phyloP scores from a whole-genome alignment of 1,284 basidiomycete species.

The Sanghuangporus weigelae region DNA sequence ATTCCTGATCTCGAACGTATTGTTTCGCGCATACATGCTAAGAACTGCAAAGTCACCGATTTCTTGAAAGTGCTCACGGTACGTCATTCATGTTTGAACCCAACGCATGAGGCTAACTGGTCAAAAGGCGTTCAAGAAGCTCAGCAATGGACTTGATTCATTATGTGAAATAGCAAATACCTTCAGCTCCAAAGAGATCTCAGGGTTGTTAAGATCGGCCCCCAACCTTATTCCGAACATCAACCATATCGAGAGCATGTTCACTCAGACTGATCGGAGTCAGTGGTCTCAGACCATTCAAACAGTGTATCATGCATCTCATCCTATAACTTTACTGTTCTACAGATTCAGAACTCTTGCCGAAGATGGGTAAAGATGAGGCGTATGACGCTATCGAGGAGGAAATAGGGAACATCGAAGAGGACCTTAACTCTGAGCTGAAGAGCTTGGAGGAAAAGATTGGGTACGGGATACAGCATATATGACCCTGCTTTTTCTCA shows the following conservation, averaged over 20 bases:
- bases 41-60: slow-evolving; percentile 80
- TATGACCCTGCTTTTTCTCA: slow-evolving; percentile 10
- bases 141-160: slow-evolving; percentile 62
- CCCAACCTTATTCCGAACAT: slow-evolving; percentile 74
- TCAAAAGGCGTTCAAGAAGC: slow-evolving; percentile 67
- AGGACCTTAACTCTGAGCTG: slow-evolving; percentile 62
- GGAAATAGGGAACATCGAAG: slow-evolving; percentile 67
- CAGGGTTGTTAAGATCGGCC: slow-evolving; percentile 70
- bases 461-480: slow-evolving; percentile 36
- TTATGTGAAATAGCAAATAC: slow-evolving; percentile 61
- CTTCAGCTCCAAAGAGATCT: slow-evolving; percentile 74
- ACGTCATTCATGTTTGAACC: slow-evolving; percentile 23
- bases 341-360: slow-evolving; percentile 67
- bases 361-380: slow-evolving; percentile 77
- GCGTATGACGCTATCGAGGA: slow-evolving; percentile 73
- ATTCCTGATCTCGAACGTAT: slow-evolving; percentile 92
- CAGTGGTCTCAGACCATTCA: slow-evolving; percentile 18
- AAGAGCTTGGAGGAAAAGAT: slow-evolving; percentile 55
- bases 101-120: slow-evolving; percentile 1
- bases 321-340: slow-evolving; percentile 18
- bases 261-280: slow-evolving; percentile 63
- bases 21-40: slow-evolving; percentile 90
- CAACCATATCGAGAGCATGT: slow-evolving; percentile 72
- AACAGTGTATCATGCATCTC: slow-evolving; percentile 9
- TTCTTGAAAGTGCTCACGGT: slow-evolving; percentile 81